These are phyloP conservation scores for Calonectria pseudoturangicola DNA, from an alignment of 2,329 filamentous ascomycete species.

Conservation along the genomic window DNA sequence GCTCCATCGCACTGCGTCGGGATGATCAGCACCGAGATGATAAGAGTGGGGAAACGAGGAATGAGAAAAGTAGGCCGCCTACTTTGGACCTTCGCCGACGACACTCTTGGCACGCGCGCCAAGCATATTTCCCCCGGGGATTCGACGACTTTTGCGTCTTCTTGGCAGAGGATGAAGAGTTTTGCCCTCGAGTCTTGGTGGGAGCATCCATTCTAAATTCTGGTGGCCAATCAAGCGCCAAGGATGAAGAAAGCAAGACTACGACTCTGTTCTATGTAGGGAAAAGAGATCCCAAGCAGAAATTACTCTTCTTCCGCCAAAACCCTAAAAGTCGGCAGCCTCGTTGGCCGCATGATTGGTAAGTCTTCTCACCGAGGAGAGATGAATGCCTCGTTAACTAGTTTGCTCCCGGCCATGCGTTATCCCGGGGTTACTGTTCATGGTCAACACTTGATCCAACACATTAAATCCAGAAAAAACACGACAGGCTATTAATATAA, in stretches of 20 bases:
- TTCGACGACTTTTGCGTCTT: slow-evolving; percentile 3
- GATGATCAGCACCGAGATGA: slow-evolving; percentile 47
- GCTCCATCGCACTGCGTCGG: slow-evolving; percentile 28
- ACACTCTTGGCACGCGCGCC: slow-evolving; percentile 21
- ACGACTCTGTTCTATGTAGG: background rate
- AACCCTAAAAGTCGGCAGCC: background rate
- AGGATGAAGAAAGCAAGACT: too few relatives aligned
- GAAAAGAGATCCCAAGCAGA: too few relatives aligned
- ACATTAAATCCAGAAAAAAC: too few relatives aligned
- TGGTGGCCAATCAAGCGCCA: background rate
- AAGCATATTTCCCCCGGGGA: slow-evolving; percentile 19
- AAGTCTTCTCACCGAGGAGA: slow-evolving; percentile 6
- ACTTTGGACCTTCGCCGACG: slow-evolving; percentile 17
- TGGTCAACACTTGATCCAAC: too few relatives aligned
- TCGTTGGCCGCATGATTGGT: slow-evolving; percentile 2
- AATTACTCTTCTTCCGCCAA: background rate
- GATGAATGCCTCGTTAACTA: background rate
- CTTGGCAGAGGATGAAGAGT: background rate
- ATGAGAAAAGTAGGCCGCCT: background rate
- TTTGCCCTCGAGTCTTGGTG: background rate
- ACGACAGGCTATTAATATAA: too few relatives aligned
- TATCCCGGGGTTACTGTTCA: background rate
- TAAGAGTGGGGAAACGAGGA: slow-evolving; percentile 8
- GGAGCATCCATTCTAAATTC: background rate
- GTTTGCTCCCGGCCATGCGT: background rate